A percentile compares a stretch with the other conserved stretches of the same genome.
These are phyloP conservation scores for Hirschfeldia incana DNA, from an alignment of 345 rosid species.

Conservation along the genomic window DNA sequence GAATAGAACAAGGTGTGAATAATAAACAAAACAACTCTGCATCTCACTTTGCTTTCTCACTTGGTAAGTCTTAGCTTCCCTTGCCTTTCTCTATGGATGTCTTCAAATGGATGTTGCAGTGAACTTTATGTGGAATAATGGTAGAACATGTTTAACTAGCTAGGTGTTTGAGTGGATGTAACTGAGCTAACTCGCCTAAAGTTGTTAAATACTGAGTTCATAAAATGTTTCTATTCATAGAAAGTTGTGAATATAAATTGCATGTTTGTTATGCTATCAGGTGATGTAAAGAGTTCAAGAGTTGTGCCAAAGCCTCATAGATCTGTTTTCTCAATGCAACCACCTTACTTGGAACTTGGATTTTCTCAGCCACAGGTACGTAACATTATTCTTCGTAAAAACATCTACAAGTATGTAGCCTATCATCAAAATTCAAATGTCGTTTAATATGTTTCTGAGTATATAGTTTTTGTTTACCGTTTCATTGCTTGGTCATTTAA, in stretches of 20 bases:
- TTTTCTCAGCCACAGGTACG: conserved; percentile 79
- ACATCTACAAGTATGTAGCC: not conserved
- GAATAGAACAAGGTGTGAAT: conserved; percentile 41
- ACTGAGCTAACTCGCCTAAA: not conserved
- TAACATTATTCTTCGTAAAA: conserved; percentile 18
- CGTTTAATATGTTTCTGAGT: conserved; percentile 4
- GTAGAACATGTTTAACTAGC: not conserved
- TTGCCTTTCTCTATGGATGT: not conserved
- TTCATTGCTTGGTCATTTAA: conserved; percentile 36
- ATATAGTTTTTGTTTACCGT: not conserved
- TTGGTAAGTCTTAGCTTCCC: conserved; percentile 46
- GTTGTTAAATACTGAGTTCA: not conserved
- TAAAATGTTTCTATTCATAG: not conserved
- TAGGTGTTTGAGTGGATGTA: not conserved
- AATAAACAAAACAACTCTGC: conserved; percentile 44
- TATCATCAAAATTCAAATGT: not conserved
- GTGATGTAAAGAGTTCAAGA: conserved; percentile 53
- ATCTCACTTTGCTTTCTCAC: conserved; percentile 58
- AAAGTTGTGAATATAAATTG: not conserved
- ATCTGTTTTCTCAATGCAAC: conserved; percentile 49
- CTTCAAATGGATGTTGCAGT: not conserved
- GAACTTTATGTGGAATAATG: not conserved
- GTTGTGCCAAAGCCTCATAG: conserved; percentile 56
- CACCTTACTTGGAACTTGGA: conserved; percentile 66
- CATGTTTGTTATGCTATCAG: conserved; percentile 42